A percentile compares a stretch with the other conserved stretches of the same genome.
These are phyloP conservation scores for Tulasnella sp. DNA, from an alignment of 768 basidiomycete genomes.

Conservation along the genomic window DNA sequence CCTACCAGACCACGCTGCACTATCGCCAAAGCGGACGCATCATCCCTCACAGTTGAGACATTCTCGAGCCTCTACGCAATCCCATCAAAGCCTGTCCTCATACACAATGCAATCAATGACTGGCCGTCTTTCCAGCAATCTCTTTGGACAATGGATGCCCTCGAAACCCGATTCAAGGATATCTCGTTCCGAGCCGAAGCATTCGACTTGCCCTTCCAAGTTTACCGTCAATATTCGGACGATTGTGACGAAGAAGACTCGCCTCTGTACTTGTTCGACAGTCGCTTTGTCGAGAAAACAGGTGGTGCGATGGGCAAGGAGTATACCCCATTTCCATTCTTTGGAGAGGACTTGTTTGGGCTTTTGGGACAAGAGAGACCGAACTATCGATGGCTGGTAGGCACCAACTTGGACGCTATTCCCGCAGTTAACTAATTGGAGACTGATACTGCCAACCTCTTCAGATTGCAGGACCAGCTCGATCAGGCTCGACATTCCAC, in stretches of 20 bases:
- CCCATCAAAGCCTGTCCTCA: slow-evolving; percentile 19
- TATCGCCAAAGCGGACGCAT: no score
- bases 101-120: neutral
- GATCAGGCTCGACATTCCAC: slow-evolving; percentile 34
- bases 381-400: slow-evolving; percentile 34
- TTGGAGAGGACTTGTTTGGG: slow-evolving; percentile 32
- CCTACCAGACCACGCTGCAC: no score
- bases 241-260: slow-evolving; percentile 31
- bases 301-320: slow-evolving; percentile 29
- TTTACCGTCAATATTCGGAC: slow-evolving; percentile 31
- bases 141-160: slow-evolving; percentile 30
- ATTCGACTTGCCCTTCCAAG: slow-evolving; percentile 28
- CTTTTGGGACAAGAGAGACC: slow-evolving; percentile 32
- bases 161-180: slow-evolving; percentile 30
- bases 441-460: neutral
- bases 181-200: slow-evolving; percentile 32
- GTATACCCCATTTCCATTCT: slow-evolving; percentile 30
- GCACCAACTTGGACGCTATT: neutral
- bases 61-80: no score
- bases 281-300: slow-evolving; percentile 30
- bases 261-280: slow-evolving; percentile 35
- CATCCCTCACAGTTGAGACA: no score
- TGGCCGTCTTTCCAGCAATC: slow-evolving; percentile 5
- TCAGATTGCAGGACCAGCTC: slow-evolving; percentile 33
- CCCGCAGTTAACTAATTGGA: no score